phyloP scores from a whole-genome alignment of 169 alveolate genomes.

The Cystoisospora suis region DNA sequence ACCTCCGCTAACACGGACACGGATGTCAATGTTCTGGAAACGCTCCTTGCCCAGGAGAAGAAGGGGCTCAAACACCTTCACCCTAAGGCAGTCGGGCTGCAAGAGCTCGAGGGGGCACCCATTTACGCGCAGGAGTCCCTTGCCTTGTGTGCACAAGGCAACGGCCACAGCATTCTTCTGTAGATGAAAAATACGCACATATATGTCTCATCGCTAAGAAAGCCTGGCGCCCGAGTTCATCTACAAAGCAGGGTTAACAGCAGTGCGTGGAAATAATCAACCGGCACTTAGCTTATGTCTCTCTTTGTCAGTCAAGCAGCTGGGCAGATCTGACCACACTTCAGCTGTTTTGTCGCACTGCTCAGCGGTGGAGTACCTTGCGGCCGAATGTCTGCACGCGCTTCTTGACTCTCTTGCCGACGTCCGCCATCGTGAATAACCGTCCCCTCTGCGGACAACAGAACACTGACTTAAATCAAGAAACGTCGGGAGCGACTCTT shows the following conservation, averaged over 20 bases:
- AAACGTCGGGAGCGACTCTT: no score
- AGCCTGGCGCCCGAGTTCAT: no score
- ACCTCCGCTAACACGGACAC: constrained; percentile 98
- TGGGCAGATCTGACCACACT: no score
- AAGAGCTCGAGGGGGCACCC: constrained; percentile 66
- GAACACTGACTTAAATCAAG: no score
- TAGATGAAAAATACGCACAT: background rate
- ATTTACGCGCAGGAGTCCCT: constrained; percentile 87
- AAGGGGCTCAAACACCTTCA: constrained; percentile 97
- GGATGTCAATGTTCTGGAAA: constrained; percentile 92
- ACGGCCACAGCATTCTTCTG: constrained; percentile 99
- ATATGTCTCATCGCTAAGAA: no score
- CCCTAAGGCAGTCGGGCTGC: constrained; percentile 83
- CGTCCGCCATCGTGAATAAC: constrained; percentile 49
- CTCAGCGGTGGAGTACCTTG: no score
- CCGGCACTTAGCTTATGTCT: no score
- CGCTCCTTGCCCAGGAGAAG: constrained; percentile 94
- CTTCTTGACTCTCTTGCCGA: constrained; percentile 30
- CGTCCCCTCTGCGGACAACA: no score
- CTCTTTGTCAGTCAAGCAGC: no score
- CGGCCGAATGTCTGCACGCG: constrained; percentile 70
- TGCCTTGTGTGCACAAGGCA: constrained; percentile 93
- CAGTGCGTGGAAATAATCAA: no score
- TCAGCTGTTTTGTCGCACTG: no score
- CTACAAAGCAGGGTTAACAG: no score